A percentile compares a stretch with the other conserved stretches of the same genome.
These are phyloP conservation scores for Cucurbita ficifolia DNA, from an alignment of 306 rosid species.

Conservation along the genomic window DNA sequence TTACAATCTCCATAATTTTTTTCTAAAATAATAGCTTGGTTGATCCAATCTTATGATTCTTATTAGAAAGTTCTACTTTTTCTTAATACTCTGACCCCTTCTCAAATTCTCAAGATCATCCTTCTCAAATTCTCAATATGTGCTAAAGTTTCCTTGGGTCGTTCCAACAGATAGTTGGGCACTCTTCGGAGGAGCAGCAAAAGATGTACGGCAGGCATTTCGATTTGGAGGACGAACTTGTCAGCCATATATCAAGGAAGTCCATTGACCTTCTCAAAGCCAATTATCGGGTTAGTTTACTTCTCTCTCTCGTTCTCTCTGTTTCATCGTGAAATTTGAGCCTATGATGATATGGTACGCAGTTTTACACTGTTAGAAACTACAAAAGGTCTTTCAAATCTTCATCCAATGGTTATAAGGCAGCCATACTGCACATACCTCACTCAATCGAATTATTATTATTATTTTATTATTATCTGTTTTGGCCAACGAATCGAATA, in stretches of 20 bases:
- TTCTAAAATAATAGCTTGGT: not conserved
- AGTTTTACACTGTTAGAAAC: not conserved
- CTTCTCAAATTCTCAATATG: not conserved
- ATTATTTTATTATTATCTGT: not conserved
- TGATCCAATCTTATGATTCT: not conserved
- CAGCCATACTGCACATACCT: no score
- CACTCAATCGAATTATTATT: not conserved
- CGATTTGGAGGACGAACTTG: slow-evolving; percentile 87
- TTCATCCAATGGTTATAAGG: no score
- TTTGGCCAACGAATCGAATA: not conserved
- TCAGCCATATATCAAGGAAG: slow-evolving; percentile 72
- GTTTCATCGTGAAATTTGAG: not conserved
- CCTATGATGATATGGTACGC: not conserved
- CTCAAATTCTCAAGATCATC: not conserved
- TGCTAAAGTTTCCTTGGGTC: not conserved
- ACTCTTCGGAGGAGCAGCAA: slow-evolving; percentile 83
- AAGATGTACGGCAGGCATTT: slow-evolving; percentile 93
- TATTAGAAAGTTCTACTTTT: not conserved
- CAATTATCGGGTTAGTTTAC: slow-evolving; percentile 63
- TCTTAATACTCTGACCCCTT: not conserved
- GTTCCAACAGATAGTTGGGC: slow-evolving; percentile 53
- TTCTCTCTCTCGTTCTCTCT: not conserved
- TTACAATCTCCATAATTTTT: not conserved
- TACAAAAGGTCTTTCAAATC: not conserved
- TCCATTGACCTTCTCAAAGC: slow-evolving; percentile 77